These are phyloP conservation scores for Colletotrichum neosansevieriae DNA, from an alignment of 2,329 filamentous ascomycete genomes.

Conservation along the genomic window DNA sequence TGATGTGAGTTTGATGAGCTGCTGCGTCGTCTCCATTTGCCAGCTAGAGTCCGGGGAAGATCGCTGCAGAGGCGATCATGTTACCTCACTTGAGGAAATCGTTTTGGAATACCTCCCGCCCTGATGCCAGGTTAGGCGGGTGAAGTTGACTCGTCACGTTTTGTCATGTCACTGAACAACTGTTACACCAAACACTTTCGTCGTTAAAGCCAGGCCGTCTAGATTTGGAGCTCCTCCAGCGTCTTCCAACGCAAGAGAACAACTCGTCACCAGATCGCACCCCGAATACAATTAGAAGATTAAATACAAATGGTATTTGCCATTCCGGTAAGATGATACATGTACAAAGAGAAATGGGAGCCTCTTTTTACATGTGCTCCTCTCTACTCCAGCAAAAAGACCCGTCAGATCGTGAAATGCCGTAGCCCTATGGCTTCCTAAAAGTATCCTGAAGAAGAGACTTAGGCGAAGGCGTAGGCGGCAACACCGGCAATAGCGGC, in stretches of 20 bases:
- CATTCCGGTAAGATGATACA: constrained; percentile 43
- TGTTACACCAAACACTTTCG: constrained; percentile 34
- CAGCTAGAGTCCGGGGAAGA: constrained; percentile 17
- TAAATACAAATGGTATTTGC: constrained; percentile 54
- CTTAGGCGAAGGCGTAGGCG: constrained; percentile 68
- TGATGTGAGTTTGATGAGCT: not conserved
- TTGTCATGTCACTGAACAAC: not conserved
- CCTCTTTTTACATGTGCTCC: constrained; percentile 49
- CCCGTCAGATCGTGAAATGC: constrained; percentile 52
- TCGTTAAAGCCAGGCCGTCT: constrained; percentile 39
- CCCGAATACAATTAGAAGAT: constrained; percentile 60
- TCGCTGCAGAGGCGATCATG: constrained; percentile 17
- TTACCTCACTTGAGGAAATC: constrained; percentile 34
- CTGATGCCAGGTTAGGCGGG: not conserved
- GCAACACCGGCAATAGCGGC: constrained; percentile 67
- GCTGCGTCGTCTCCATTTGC: not conserved
- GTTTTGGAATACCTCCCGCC: not conserved
- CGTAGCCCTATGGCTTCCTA: constrained; percentile 55
- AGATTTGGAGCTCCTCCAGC: not conserved
- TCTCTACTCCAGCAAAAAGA: constrained; percentile 42
- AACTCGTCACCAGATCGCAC: not conserved
- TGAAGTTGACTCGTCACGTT: not conserved
- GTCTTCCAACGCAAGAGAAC: constrained; percentile 15
- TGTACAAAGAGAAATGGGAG: constrained; percentile 40
- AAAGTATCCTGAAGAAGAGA: constrained; percentile 47